A percentile compares a stretch with the other conserved stretches of the same genome.
Conservation (phyloP, 345 rosid species). For the Laguncularia racemosa region DNA sequence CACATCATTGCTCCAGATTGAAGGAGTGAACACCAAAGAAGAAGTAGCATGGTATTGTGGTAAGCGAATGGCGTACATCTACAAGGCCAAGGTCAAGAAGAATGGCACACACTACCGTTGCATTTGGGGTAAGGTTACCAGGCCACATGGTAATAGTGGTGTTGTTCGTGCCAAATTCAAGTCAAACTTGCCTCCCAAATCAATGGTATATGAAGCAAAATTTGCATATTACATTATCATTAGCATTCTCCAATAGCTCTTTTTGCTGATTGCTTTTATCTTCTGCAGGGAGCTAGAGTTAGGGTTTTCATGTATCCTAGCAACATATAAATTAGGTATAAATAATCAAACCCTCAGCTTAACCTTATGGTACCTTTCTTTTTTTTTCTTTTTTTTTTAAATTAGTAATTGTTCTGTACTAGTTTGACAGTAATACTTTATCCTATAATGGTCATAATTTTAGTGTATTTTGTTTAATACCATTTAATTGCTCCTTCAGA, state of each 20-base stretch:
- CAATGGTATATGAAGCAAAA: conserved; percentile 43
- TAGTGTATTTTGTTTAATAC: too few relatives aligned
- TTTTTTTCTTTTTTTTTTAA: too few relatives aligned
- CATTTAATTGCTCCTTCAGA: too few relatives aligned
- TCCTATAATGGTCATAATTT: too few relatives aligned
- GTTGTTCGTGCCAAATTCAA: conserved; percentile 87
- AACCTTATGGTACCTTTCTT: too few relatives aligned
- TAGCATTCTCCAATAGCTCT: neutral
- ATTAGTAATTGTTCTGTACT: too few relatives aligned
- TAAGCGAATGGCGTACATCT: conserved; percentile 88
- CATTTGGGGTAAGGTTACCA: conserved; percentile 86
- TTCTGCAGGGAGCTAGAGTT: conserved; percentile 61
- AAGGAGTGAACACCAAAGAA: conserved; percentile 83
- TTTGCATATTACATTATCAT: neutral
- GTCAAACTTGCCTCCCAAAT: conserved; percentile 80
- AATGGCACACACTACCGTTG: conserved; percentile 79
- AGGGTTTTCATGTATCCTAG: conserved; percentile 97
- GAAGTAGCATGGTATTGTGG: conserved; percentile 82
- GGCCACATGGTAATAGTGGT: conserved; percentile 95
- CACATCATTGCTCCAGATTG: conserved; percentile 75
- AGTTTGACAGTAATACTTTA: too few relatives aligned
- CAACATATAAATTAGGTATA: conserved; percentile 61
- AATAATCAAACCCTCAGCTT: neutral
- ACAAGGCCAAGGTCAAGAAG: conserved; percentile 88
- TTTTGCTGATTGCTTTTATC: neutral